Evolutionary conservation across 2,329 filamentous ascomycete species (phyloP).

Genomic region (Epichloe festucae): DNA sequence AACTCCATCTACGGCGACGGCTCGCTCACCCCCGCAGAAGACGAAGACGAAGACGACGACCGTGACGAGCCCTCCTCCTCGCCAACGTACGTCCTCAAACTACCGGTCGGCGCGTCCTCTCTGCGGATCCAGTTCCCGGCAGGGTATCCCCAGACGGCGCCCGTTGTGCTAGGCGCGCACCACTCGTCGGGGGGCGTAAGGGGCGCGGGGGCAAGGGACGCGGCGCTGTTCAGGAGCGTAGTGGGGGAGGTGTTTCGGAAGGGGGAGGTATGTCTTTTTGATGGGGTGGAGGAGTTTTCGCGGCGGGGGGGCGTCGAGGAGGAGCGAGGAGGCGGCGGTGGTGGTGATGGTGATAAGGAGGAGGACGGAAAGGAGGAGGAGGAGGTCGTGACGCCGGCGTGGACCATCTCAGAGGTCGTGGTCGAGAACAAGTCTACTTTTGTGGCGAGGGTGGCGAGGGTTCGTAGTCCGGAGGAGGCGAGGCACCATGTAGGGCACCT

Average conservation of each 20-base stretch:
- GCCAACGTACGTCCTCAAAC: constrained; percentile 45
- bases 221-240: constrained; percentile 55
- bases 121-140: constrained; percentile 55
- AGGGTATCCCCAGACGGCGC: constrained; percentile 63
- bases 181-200: constrained; percentile 62
- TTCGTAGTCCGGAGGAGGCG: constrained; percentile 51
- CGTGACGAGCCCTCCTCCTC: not conserved
- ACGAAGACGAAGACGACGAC: constrained; percentile 18
- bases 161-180: constrained; percentile 64
- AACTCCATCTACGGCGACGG: constrained; percentile 70
- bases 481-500: constrained; percentile 60
- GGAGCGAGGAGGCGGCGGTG: constrained; percentile 7
- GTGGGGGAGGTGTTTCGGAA: constrained; percentile 56
- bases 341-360: constrained; percentile 36
- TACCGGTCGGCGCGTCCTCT: constrained; percentile 49
- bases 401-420: constrained; percentile 62
- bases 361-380: constrained; percentile 8
- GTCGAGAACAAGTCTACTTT: constrained; percentile 83
- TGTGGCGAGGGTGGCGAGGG: constrained; percentile 60
- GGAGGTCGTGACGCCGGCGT: constrained; percentile 30
- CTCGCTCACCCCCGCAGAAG: constrained; percentile 37
- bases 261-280: constrained; percentile 81
- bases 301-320: constrained; percentile 30
- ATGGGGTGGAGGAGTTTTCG: constrained; percentile 67
- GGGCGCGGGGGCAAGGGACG: constrained; percentile 58